Percentiles rank a stretch among this genome's conserved stretches.
Evolutionary conservation across 306 rosid species (phyloP).

Genomic region (Malus orientalis): DNA sequence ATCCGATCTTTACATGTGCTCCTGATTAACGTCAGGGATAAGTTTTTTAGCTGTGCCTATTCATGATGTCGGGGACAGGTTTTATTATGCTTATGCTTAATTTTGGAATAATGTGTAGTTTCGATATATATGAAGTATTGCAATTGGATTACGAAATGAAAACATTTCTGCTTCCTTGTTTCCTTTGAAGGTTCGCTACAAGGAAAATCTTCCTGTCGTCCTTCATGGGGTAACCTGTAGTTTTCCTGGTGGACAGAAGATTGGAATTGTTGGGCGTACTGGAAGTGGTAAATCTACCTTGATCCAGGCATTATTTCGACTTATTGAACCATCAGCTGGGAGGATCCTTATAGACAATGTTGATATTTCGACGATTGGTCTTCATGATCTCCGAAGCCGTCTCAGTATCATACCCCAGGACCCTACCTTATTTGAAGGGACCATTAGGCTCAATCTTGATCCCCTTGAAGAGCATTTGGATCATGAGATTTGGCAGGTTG

Average conservation of each 20-base stretch:
- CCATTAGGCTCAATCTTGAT: constrained; percentile 75
- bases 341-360: constrained; percentile 72
- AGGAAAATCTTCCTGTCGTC: constrained; percentile 85
- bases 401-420: constrained; percentile 95
- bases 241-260: constrained; percentile 88
- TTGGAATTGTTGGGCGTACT: constrained; percentile 92
- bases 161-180: constrained; percentile 3
- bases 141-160: background rate
- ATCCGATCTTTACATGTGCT: background rate
- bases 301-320: constrained; percentile 87
- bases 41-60: background rate
- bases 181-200: constrained; percentile 69
- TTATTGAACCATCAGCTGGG: constrained; percentile 73
- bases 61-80: background rate
- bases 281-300: constrained; percentile 96
- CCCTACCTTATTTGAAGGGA: constrained; percentile 95
- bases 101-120: background rate
- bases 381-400: constrained; percentile 86
- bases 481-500: constrained; percentile 81
- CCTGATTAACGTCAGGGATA: background rate
- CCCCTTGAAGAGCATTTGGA: constrained; percentile 89
- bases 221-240: constrained; percentile 73
- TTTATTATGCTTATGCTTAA: background rate
- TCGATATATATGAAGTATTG: background rate
- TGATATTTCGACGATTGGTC: constrained; percentile 69